Percentiles rank a stretch among this genome's conserved stretches.
phyloP scores from a whole-genome alignment of 441 rosid species.

The Euphorbia neoarborescens region DNA sequence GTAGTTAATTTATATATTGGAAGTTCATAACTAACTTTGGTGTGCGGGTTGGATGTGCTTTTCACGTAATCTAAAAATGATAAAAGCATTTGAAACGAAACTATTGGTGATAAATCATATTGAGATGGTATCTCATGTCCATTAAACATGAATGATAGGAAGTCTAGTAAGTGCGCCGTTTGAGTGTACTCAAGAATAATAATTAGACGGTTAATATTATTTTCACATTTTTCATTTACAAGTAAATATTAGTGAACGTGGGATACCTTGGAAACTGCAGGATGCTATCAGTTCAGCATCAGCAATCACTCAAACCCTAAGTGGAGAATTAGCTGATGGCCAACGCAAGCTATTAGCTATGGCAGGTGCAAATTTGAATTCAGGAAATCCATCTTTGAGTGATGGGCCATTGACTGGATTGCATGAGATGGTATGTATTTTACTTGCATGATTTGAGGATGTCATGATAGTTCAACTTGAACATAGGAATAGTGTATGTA shows the following conservation, averaged over 20 bases:
- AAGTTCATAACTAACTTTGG: background rate
- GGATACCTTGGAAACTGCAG: constrained; percentile 29
- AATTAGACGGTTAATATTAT: background rate
- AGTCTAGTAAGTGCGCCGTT: background rate
- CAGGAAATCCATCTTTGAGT: constrained; percentile 39
- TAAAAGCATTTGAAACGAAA: background rate
- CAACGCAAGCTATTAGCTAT: constrained; percentile 58
- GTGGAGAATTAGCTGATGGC: constrained; percentile 61
- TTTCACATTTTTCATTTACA: background rate
- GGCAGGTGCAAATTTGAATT: constrained; percentile 44
- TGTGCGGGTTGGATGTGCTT: background rate
- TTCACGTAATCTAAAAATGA: background rate
- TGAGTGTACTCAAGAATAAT: background rate
- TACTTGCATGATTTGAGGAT: background rate
- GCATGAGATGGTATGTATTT: constrained; percentile 43
- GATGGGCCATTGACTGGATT: constrained; percentile 52
- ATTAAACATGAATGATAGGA: background rate
- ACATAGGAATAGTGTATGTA: constrained; percentile 1
- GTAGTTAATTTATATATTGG: background rate
- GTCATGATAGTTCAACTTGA: background rate
- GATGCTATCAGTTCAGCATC: constrained; percentile 62
- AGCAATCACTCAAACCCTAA: constrained; percentile 47
- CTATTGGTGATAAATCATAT: no score
- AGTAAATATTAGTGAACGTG: background rate
- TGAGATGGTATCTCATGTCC: no score